Evolutionary conservation across 2,329 filamentous ascomycete genomes (phyloP).

Genomic region (Aspergillus unguis): DNA sequence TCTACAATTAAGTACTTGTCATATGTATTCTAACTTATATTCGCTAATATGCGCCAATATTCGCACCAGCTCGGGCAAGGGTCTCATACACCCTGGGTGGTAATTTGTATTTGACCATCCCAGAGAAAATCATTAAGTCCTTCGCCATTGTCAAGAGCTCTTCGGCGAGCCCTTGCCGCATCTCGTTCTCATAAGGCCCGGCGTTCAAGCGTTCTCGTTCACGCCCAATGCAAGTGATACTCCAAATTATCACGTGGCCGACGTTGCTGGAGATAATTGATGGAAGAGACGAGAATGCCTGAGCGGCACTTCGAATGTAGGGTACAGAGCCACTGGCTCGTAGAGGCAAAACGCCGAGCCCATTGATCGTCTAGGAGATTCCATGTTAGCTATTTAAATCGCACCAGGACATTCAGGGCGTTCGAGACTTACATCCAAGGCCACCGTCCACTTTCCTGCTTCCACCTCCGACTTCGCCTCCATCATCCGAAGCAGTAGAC

Average conservation of each 20-base stretch:
- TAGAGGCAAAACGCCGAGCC: slow-evolving; percentile 75
- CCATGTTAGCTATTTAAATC: slow-evolving; percentile 10
- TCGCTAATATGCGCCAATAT: slow-evolving; percentile 47
- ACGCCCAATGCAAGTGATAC: slow-evolving; percentile 77
- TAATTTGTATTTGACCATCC: slow-evolving; percentile 85
- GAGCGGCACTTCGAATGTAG: slow-evolving; percentile 73
- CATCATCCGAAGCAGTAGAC: slow-evolving; percentile 59
- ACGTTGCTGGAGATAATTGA: slow-evolving; percentile 83
- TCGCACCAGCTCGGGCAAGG: slow-evolving; percentile 74
- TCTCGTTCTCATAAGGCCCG: slow-evolving; percentile 64
- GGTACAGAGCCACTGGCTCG: slow-evolving; percentile 70
- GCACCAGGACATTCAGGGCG: not conserved
- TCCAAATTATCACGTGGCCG: slow-evolving; percentile 90
- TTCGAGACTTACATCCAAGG: slow-evolving; percentile 59
- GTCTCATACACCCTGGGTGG: slow-evolving; percentile 84
- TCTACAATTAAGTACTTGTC: not conserved
- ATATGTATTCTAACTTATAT: not conserved
- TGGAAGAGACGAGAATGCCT: slow-evolving; percentile 74
- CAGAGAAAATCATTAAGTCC: slow-evolving; percentile 91
- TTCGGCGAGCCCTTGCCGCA: slow-evolving; percentile 55
- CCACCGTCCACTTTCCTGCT: slow-evolving; percentile 56
- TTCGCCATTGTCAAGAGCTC: slow-evolving; percentile 75
- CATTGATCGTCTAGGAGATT: slow-evolving; percentile 62
- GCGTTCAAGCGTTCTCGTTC: slow-evolving; percentile 69
- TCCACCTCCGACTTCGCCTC: slow-evolving; percentile 60